Base-by-base conservation (phyloP, 2,329 filamentous ascomycete species). In the Berkeleyomyces basicola region DNA sequence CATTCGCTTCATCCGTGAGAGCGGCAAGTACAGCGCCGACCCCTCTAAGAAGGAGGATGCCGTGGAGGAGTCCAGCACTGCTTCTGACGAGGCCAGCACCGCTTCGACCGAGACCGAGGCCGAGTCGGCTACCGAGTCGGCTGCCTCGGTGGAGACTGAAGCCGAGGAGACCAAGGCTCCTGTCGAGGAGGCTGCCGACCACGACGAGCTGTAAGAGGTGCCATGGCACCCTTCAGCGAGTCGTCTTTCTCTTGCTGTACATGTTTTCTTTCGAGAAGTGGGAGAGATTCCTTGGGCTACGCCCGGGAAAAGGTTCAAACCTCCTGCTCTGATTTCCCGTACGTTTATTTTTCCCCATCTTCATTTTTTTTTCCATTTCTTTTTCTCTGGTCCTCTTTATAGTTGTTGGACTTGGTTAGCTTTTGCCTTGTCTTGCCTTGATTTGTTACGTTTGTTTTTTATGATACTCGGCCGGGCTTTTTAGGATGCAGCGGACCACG, bases 1-100 rank as follows among this genome's bases (percentile, higher is more conserved):
- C 65, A 86, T 88, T 71, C 82, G 86, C 70, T 99, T 99, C 79
- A 82, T 99, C 75, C 85, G 89, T 77, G 90, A 96, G 80, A 95
- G 93, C 74, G 93, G 93, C 76, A 93, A 90, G 77, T 82, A 95
- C 81, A 84, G 87, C 75, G 83, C 88, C 67, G 84, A 86, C 69
- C 75, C 78, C 63, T 77, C 79, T 68, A 75, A 77, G 69, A 74
- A 75, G 69, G 79, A 79, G 69, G 80, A 81, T 68, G 73, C 75
- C 43, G 77, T 78, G 64, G 79, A 82, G 69, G 79, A 85, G 72
- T 61, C 62, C 40, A 63, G 47, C 43, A 46, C 59, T 39, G 40
- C 63, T 31, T 36, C 46, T 33, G 23, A 46, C 47, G 63, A 58
- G 63, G 77, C 78, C 51, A 76, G 78, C 63, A 77, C 79, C 68